Evolutionary conservation across 805 yeast genomes (phyloP).

Genomic region (Metschnikowia koreensis): DNA sequence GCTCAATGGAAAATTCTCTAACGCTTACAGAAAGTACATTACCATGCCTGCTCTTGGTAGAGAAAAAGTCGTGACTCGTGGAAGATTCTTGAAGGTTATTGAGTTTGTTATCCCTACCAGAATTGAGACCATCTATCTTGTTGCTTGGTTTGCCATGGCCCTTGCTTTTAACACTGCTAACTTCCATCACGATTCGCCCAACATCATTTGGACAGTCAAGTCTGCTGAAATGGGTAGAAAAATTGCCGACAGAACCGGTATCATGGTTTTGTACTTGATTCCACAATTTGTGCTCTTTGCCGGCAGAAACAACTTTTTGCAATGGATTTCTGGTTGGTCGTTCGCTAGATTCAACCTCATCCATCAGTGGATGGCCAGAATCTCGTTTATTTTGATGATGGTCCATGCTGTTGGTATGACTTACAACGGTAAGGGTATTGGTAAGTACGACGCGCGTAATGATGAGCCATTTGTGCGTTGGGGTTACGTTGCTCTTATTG

Average conservation of each 20-base stretch:
- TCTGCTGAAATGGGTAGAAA: slow-evolving; percentile 12
- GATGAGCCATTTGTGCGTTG: slow-evolving; percentile 28
- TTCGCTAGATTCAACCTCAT: slow-evolving; percentile 58
- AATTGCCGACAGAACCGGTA: slow-evolving; percentile 56
- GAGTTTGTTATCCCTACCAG: slow-evolving; percentile 31
- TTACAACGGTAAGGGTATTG: slow-evolving; percentile 32
- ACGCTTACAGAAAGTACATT: slow-evolving; percentile 25
- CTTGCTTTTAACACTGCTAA: slow-evolving; percentile 15
- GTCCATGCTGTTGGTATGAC: slow-evolving; percentile 48
- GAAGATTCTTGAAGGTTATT: slow-evolving; percentile 13
- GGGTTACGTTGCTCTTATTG: slow-evolving; percentile 32
- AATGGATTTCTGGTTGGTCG: slow-evolving; percentile 59
- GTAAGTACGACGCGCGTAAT: slow-evolving; percentile 31
- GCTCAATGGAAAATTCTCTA: slow-evolving; percentile 30
- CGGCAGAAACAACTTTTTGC: slow-evolving; percentile 69
- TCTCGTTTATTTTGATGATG: slow-evolving; percentile 46
- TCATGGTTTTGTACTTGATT: slow-evolving; percentile 46
- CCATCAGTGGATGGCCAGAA: slow-evolving; percentile 67
- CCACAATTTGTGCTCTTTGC: slow-evolving; percentile 62
- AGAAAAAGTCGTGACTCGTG: slow-evolving; percentile 12
- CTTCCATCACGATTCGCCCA: slow-evolving; percentile 10
- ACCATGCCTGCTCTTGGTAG: slow-evolving; percentile 29
- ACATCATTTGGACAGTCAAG: slow-evolving; percentile 9
- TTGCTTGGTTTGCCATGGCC: slow-evolving; percentile 19
- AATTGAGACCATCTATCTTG: slow-evolving; percentile 23